Conservation (phyloP, 2,329 filamentous ascomycete genomes). For the Fusarium liriodendri region DNA sequence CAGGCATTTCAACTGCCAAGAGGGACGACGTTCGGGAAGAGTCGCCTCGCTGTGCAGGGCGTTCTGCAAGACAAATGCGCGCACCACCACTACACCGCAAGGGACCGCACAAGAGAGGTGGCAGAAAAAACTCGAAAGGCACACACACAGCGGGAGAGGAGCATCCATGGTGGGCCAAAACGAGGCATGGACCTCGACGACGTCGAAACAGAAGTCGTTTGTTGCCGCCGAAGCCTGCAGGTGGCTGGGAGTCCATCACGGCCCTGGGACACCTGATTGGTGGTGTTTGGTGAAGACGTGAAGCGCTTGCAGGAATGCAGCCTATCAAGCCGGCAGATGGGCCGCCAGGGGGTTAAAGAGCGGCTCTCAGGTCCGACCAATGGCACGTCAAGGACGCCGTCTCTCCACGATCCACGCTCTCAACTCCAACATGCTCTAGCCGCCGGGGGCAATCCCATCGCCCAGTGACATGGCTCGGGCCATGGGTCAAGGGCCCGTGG, state of each 20-base stretch:
- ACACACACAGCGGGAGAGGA: constrained; percentile 11
- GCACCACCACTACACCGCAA: neutral
- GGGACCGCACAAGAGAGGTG: neutral
- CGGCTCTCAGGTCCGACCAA: constrained; percentile 32
- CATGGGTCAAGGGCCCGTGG: constrained; percentile 8
- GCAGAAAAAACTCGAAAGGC: constrained; percentile 2
- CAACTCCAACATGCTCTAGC: constrained; percentile 36
- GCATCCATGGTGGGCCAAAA: constrained; percentile 19
- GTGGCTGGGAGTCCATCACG: constrained; percentile 55
- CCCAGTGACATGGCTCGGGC: constrained; percentile 27
- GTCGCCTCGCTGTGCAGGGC: neutral
- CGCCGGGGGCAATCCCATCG: constrained; percentile 20
- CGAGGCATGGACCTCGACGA: constrained; percentile 13
- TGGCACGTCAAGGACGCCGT: constrained; percentile 18
- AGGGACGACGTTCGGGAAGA: constrained; percentile 4
- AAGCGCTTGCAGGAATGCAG: constrained; percentile 36
- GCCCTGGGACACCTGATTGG: constrained; percentile 52
- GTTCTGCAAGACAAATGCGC: constrained; percentile 7
- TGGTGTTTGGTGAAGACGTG: constrained; percentile 27
- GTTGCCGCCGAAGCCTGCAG: constrained; percentile 60
- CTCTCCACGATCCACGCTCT: constrained; percentile 37
- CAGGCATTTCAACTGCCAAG: constrained; percentile 21
- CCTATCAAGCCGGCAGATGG: constrained; percentile 42
- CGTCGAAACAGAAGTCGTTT: constrained; percentile 47
- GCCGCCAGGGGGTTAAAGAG: constrained; percentile 26